Evolutionary conservation across 2,329 filamentous ascomycete species (phyloP).

Genomic region (Graphilbum ipis-grandicollis): DNA sequence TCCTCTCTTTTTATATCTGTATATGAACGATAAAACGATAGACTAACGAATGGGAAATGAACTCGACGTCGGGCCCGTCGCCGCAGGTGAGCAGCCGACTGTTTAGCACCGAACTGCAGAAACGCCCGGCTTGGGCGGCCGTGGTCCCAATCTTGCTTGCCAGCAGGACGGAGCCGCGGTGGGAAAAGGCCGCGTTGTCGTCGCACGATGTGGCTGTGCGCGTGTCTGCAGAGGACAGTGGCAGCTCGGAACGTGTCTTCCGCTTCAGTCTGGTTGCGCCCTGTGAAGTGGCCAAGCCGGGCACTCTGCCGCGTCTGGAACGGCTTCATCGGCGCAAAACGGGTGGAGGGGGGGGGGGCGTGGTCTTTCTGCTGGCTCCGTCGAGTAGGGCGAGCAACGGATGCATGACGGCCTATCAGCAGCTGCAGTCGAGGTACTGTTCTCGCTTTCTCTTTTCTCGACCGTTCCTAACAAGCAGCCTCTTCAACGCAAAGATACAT

Average conservation of each 20-base stretch:
- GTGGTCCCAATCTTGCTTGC: conserved; percentile 14
- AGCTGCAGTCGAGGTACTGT: conserved; percentile 24
- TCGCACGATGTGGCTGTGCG: conserved; percentile 29
- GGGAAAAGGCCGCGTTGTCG: conserved; percentile 7
- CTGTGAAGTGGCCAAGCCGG: conserved; percentile 16
- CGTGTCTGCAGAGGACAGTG: conserved; percentile 7
- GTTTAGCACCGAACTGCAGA: conserved; percentile 22
- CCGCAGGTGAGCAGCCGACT: not conserved
- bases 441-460: too few species aligned
- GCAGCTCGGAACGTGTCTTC: conserved; percentile 10
- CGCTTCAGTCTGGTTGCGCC: conserved; percentile 23
- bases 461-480: too few species aligned
- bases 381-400: not conserved
- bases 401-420: conserved; percentile 13
- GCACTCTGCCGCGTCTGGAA: conserved; percentile 17
- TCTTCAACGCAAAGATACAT: conserved; percentile 8
- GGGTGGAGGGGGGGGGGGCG: conserved; percentile 11
- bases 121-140: conserved; percentile 18
- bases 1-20: too few species aligned
- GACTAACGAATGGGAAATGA: too few species aligned
- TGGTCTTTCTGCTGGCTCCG: conserved; percentile 23
- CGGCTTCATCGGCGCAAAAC: conserved; percentile 14
- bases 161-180: conserved; percentile 10
- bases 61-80: too few species aligned
- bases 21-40: too few species aligned